These are phyloP conservation scores for Aspergillus piperis DNA, from an alignment of 2,329 filamentous ascomycete species.

Conservation along the genomic window DNA sequence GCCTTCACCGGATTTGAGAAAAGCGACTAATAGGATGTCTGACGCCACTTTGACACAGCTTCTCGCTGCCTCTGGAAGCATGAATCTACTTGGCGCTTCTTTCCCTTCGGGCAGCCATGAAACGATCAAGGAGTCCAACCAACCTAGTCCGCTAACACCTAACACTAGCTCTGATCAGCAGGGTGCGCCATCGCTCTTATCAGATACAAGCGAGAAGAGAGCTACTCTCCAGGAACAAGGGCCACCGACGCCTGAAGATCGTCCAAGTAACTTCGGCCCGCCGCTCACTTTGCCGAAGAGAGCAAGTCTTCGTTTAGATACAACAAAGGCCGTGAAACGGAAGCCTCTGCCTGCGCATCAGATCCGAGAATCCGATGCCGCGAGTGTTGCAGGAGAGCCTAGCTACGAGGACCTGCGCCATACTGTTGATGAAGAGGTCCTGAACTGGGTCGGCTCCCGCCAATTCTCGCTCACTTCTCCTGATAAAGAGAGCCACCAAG, in stretches of 20 bases:
- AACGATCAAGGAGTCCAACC: conserved; percentile 35
- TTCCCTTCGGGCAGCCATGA: conserved; percentile 43
- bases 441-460: conserved; percentile 50
- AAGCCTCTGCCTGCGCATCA: conserved; percentile 55
- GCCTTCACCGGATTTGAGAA: conserved; percentile 74
- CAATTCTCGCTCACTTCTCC: conserved; percentile 29
- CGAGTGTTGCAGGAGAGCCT: conserved; percentile 34
- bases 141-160: conserved; percentile 41
- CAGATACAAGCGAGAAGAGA: conserved; percentile 6
- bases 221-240: conserved; percentile 32
- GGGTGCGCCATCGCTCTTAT: conserved; percentile 6
- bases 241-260: conserved; percentile 22
- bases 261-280: conserved; percentile 8
- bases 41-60: conserved; percentile 78
- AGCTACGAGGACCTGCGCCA: conserved; percentile 45
- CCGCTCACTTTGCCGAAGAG: conserved; percentile 12
- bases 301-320: conserved; percentile 35
- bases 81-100: conserved; percentile 41
- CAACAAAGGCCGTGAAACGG: conserved; percentile 49
- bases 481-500: conserved; percentile 26
- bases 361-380: conserved; percentile 18
- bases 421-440: conserved; percentile 51
- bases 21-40: conserved; percentile 82
- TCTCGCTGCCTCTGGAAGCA: conserved; percentile 64
- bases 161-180: conserved; percentile 25